Percentiles rank a stretch among this genome's conserved stretches.
These are phyloP conservation scores for Adiantum capillusveneris DNA, from an alignment of 75 land plant species.

Conservation along the genomic window DNA sequence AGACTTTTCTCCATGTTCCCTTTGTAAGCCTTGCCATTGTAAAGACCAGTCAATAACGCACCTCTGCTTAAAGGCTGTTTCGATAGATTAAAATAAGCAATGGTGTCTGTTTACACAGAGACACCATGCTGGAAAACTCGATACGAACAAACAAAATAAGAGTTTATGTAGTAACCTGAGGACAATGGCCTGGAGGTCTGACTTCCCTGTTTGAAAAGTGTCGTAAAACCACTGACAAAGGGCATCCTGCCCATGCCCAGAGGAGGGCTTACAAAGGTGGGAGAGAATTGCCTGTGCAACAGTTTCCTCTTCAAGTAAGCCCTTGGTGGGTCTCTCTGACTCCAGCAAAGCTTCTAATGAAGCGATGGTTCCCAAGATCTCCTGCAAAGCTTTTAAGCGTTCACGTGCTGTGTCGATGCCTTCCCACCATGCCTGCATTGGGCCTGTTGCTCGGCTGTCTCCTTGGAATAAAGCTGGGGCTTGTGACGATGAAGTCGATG, in stretches of 20 bases:
- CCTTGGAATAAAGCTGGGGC: background rate
- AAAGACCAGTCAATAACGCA: too few species aligned
- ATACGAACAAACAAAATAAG: too few species aligned
- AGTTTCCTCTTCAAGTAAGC: constrained; percentile 53
- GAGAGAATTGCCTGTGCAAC: constrained; percentile 45
- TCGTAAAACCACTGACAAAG: constrained; percentile 98
- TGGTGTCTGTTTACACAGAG: too few species aligned
- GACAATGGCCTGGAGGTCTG: constrained; percentile 73
- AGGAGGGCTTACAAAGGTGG: constrained; percentile 34
- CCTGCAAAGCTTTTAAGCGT: constrained; percentile 57
- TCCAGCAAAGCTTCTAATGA: constrained; percentile 54
- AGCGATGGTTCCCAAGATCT: constrained; percentile 19
- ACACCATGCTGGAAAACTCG: too few species aligned
- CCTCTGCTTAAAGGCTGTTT: too few species aligned
- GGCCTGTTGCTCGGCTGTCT: background rate
- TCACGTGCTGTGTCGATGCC: constrained; percentile 68
- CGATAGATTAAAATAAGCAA: too few species aligned
- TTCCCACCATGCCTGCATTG: constrained; percentile 22
- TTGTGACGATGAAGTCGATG: background rate
- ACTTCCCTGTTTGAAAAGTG: constrained; percentile 58
- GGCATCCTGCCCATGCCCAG: constrained; percentile 78
- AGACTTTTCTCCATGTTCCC: too few species aligned
- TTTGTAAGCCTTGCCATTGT: too few species aligned
- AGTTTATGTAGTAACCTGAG: too few species aligned
- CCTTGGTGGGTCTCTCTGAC: constrained; percentile 76